A percentile compares a stretch with the other conserved stretches of the same genome.
phyloP scores from a whole-genome alignment of 2,329 filamentous ascomycete genomes.

The Fusarium paranaense region DNA sequence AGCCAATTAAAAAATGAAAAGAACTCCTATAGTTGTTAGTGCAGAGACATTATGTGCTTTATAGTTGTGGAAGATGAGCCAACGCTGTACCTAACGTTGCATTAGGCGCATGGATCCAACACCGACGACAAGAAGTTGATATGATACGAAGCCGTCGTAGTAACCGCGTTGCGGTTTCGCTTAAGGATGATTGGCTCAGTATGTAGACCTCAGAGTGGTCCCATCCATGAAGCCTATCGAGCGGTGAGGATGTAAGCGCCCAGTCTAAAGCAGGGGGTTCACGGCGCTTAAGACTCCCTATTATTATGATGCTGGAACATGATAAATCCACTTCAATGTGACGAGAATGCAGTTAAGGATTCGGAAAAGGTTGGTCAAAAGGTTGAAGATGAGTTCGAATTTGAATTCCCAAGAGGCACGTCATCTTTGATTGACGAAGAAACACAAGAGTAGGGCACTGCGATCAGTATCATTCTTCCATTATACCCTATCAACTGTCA shows the following conservation, averaged over 20 bases:
- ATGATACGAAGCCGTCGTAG: background rate
- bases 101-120: background rate
- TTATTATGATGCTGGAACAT: background rate
- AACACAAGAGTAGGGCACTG: no score
- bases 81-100: background rate
- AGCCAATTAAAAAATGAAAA: background rate
- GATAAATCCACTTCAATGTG: no score
- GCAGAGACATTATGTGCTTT: background rate
- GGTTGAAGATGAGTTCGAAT: background rate
- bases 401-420: background rate
- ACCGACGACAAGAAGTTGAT: background rate
- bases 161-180: background rate
- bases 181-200: background rate
- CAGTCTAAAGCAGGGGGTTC: background rate
- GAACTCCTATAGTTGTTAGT: background rate
- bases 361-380: no score
- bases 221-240: background rate
- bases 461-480: background rate
- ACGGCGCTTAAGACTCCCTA: background rate
- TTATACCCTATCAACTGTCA: background rate
- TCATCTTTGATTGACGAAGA: background rate
- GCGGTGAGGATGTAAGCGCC: background rate
- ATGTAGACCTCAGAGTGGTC: background rate
- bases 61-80: background rate
- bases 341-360: no score